Evolutionary conservation across 208 protist genomes (phyloP), one percentile per base, ranked within the genome.

Genomic region (Leishmania lainsoni): DNA sequence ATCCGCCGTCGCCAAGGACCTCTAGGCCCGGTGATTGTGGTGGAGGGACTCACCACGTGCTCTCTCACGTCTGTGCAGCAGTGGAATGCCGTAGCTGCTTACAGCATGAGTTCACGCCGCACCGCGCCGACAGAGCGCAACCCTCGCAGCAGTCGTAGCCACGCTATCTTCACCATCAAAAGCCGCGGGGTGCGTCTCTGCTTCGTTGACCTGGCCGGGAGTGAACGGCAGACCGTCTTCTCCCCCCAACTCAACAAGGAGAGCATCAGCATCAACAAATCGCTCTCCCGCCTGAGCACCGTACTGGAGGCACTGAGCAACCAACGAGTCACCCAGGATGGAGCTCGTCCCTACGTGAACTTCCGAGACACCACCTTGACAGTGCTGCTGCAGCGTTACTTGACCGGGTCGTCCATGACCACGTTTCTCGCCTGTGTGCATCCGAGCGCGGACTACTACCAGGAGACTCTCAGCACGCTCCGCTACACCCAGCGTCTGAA

Each of bases 81-180:
- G 86, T 98, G 94, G 94, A 39, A 83, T 14, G 90, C 87, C 22
- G 88, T 95, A 49, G 83, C 91, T 3, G 76, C 69, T n/a, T 95
- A 91, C 83, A 92, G 93, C 59, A 94, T 96, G 94, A 79, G 82
- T 5, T 94, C 92, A 17, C 87, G 94, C 12, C 90, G 93, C 22
- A 98, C 93, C 26, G 89, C 94, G 10, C 83, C 94, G 26, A 99
- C 97, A 14, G 88, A 95, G 68, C 93, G 95, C 80, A 99, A 99
- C 87, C 77, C 88, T 9, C 87, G 90, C 20, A 98, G 95, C 75
- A 98, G 95, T 71, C 90, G 98, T 29, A 98, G 96, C 76, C 98
- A 99, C 81, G 90, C 95, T 65, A 86, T 98, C 80, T 97, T 98
- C 86, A 98, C 93, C 29, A 86, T 98, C 58, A 96, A 98, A 70